These are phyloP conservation scores for Achlya hypogyna DNA, from an alignment of 352 stramenopile genomes.

Conservation along the genomic window DNA sequence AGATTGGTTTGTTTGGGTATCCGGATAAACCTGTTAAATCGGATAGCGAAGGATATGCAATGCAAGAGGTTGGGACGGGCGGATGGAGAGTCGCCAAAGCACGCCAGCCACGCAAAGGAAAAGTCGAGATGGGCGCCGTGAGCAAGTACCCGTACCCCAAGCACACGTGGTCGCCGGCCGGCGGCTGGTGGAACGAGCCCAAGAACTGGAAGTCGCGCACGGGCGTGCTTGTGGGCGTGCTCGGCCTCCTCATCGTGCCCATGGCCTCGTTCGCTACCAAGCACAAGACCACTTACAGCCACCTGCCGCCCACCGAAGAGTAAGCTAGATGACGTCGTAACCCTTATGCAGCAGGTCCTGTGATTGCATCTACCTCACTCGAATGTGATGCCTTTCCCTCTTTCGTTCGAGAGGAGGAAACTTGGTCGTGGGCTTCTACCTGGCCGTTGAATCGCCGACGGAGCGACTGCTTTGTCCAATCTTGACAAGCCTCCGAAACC, in stretches of 20 bases:
- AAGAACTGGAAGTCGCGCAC: slow-evolving; percentile 79
- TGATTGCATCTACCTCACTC: too few relatives aligned
- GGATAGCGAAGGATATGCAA: not conserved
- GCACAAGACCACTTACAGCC: slow-evolving; percentile 62
- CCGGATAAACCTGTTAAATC: not conserved
- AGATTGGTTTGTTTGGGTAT: not conserved
- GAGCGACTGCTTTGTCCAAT: too few relatives aligned
- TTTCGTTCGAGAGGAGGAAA: too few relatives aligned
- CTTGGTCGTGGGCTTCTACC: too few relatives aligned
- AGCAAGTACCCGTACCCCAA: slow-evolving; percentile 81
- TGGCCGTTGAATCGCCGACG: too few relatives aligned
- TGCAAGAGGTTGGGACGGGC: not conserved
- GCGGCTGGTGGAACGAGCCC: slow-evolving; percentile 78
- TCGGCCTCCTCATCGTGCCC: slow-evolving; percentile 40
- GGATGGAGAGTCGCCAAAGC: not conserved
- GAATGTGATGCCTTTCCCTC: too few relatives aligned
- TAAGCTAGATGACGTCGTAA: too few relatives aligned
- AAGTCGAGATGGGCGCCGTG: slow-evolving; percentile 49
- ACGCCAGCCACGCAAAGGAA: not conserved
- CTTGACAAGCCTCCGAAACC: not conserved
- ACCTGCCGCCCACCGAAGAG: slow-evolving; percentile 9
- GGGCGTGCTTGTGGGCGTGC: slow-evolving; percentile 40
- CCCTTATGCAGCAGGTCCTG: not conserved
- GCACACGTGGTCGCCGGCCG: slow-evolving; percentile 78
- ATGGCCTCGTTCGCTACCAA: slow-evolving; percentile 49